Percentiles rank a stretch among this genome's conserved stretches.
phyloP scores from a whole-genome alignment of 805 yeast species.

The Teunomyces cretensis region DNA sequence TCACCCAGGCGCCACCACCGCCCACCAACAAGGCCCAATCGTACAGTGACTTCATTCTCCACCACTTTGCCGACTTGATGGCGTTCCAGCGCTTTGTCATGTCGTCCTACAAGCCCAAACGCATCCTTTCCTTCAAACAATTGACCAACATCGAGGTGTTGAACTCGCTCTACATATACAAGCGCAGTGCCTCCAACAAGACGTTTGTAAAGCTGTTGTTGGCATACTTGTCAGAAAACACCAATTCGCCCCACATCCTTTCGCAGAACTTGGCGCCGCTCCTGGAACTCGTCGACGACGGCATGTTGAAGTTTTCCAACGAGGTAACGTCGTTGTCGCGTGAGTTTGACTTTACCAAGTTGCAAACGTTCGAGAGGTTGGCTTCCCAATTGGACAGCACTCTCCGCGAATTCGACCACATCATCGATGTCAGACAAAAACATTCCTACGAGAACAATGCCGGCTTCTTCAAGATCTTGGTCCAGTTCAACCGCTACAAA shows the following conservation, averaged over 20 bases:
- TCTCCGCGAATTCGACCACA: constrained; percentile 17
- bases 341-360: constrained; percentile 19
- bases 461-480: constrained; percentile 17
- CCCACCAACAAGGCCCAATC: not conserved
- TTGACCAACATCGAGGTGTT: constrained; percentile 25
- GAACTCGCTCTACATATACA: constrained; percentile 27
- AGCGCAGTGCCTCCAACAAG: constrained; percentile 17
- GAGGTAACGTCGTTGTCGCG: constrained; percentile 21
- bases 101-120: constrained; percentile 19
- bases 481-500: constrained; percentile 26
- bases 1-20: not conserved
- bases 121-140: constrained; percentile 19
- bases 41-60: constrained; percentile 17
- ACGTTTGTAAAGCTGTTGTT: constrained; percentile 21
- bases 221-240: constrained; percentile 12
- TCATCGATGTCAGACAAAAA: constrained; percentile 10
- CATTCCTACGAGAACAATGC: constrained; percentile 2
- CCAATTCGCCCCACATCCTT: constrained; percentile 19
- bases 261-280: constrained; percentile 17
- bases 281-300: constrained; percentile 14
- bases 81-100: constrained; percentile 20
- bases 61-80: constrained; percentile 18
- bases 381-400: constrained; percentile 15
- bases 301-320: constrained; percentile 16
- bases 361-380: constrained; percentile 15